Evolutionary conservation across 2,329 filamentous ascomycete species (phyloP), one percentile per base, ranked within the genome.

Genomic region (Fusarium foetens): DNA sequence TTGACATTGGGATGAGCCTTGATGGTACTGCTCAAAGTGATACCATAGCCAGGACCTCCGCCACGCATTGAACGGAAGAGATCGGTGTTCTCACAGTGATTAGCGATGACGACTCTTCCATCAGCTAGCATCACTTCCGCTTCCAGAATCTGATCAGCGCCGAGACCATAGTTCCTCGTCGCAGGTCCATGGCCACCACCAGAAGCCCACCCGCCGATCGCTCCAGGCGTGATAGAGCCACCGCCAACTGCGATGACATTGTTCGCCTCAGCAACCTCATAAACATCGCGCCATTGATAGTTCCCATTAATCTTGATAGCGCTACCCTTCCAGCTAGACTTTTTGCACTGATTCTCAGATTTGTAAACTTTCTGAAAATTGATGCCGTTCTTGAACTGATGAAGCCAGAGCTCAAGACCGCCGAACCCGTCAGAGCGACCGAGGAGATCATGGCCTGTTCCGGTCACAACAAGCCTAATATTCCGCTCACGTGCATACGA

Each of bases 281-380:
- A 72, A 0, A 72, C 70, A 25, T 72, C 65, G 3, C 70, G 70
- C 70, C 70, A 72, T 3, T 72, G 70, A 0, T 72, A 72, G 21
- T 66, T 58, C 3, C 70, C 70, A 3, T 72, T 53, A 10, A 72
- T 70, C 9, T 42, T 70, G 36, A 72, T 66, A 4, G 69, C 53
- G 1, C 57, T 72, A 0, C 65, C 70, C 8, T 62, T 48, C 70
- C 70, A 72, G 5, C 48, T 4, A 9, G 70, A 72, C 1, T 39
- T 72, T 0, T 46, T 41, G 17, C 70, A 72, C 6, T 33, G 10
- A 3, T 39, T 70, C 21, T 55, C 25, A 0, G 70, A 60, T 6
- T 31, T 42, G 7, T 53, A 72, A 4, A 1, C 45, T 14, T 72
- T 62, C 4, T 55, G 36, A 8, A 72, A 72, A 0, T 45, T 3